Evolutionary conservation across 2,329 filamentous ascomycete genomes (phyloP).

Genomic region (Cytospora schulzeri): DNA sequence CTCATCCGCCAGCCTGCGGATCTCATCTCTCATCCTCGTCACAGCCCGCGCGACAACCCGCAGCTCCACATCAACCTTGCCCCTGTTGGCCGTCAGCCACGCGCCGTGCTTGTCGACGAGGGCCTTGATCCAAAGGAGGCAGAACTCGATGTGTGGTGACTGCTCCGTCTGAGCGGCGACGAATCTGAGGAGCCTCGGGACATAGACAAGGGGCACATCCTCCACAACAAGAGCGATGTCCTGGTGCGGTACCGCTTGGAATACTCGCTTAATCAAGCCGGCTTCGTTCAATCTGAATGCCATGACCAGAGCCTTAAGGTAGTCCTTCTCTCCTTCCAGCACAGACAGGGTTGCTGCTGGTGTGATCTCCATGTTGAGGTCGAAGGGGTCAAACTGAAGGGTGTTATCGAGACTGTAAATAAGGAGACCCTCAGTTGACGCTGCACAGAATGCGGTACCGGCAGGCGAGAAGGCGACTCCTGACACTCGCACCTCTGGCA

Average conservation of each 20-base stretch:
- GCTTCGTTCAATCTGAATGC: constrained; percentile 92
- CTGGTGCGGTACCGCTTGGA: constrained; percentile 75
- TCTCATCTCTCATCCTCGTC: constrained; percentile 76
- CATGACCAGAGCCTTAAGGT: constrained; percentile 93
- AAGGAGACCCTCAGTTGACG: constrained; percentile 89
- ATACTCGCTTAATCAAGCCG: constrained; percentile 79
- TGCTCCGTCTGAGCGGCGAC: constrained; percentile 86
- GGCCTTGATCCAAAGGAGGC: constrained; percentile 87
- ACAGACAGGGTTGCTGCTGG: constrained; percentile 78
- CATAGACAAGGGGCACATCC: constrained; percentile 81
- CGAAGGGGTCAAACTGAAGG: constrained; percentile 91
- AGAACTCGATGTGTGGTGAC: constrained; percentile 92
- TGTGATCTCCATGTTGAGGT: constrained; percentile 92
- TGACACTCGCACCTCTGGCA: constrained; percentile 82
- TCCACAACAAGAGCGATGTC: constrained; percentile 79
- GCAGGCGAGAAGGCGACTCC: constrained; percentile 86
- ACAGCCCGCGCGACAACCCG: constrained; percentile 81
- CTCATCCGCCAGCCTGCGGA: constrained; percentile 80
- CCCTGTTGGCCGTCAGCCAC: constrained; percentile 79
- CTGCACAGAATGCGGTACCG: constrained; percentile 88
- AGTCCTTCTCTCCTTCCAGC: constrained; percentile 70
- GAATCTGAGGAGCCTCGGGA: constrained; percentile 81
- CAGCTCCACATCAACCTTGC: constrained; percentile 80
- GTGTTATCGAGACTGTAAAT: constrained; percentile 88
- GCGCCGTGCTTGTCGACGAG: constrained; percentile 80